Evolutionary conservation across 441 rosid genomes (phyloP), one percentile per base, ranked within the genome.

Genomic region (Viola pubescens): DNA sequence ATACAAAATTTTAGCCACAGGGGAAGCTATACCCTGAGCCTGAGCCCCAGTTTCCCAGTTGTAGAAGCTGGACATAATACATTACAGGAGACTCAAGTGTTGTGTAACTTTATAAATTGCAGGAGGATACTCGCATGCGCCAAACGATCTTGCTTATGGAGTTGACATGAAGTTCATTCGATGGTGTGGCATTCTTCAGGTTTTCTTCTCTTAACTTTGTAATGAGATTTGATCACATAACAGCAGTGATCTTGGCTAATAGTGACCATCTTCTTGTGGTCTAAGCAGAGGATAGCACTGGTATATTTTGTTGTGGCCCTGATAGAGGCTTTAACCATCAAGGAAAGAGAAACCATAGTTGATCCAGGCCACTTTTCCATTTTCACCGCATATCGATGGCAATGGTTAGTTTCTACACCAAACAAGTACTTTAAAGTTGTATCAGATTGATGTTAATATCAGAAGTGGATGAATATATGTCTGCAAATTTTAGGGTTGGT

Each of bases 91-190:
- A 26, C 34, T 26, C 34, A 11, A 48, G 4, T 48, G 42, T 14
- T 37, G 16, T 60, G 3, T 41, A 11, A 41, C 10, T 5, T 19
- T 16, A 42, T 45, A 54, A 40, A 7, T 2, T 65, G 49, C 79
- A 85, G 87, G 87, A 73, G 92, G 88, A 58, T 85, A 82, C 60
- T 83, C 87, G 3, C 88, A 85, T 54, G 87, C 92, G 2, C 87
- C 92, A 6, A 0, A 3, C 64, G 74, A 70, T 16, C 92, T 85
- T 6, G 6, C 61, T 6, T 83, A 85, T 50, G 92, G 92, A 48
- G 92, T 81, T 45, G 84, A 81, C 74, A 81, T 81, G 87, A 83
- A 83, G 58, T 5, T 49, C 0, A 81, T 82, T n/a, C 70, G 88
- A 10, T 85, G 88, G 91, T 79, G 62, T 9, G 87, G 91, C 63